These are phyloP conservation scores for Colletotrichum eleusines DNA, from an alignment of 2,329 filamentous ascomycete genomes.

Conservation along the genomic window DNA sequence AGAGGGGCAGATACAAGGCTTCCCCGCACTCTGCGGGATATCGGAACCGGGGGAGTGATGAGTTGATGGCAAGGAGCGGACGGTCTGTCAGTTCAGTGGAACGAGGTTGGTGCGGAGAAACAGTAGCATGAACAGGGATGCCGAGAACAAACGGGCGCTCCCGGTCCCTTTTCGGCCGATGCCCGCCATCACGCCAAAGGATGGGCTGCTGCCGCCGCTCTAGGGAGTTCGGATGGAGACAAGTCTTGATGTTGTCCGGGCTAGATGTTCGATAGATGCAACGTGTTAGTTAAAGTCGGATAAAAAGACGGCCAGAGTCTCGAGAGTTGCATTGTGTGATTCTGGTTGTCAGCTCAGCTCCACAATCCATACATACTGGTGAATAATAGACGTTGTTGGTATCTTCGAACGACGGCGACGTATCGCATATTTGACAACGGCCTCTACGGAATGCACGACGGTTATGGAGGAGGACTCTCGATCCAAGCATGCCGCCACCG, in stretches of 20 bases:
- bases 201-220: conserved; percentile 3
- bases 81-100: conserved; percentile 16
- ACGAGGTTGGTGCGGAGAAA: conserved; percentile 40
- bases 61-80: conserved; percentile 1
- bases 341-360: not conserved
- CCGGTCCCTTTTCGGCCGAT: conserved; percentile 35
- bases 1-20: not conserved
- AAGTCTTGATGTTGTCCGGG: not conserved
- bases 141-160: conserved; percentile 7
- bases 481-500: not conserved
- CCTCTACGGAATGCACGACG: not conserved
- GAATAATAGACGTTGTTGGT: not conserved
- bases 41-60: conserved; percentile 13
- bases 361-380: not conserved
- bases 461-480: not conserved
- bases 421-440: not conserved
- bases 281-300: not conserved
- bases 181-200: conserved; percentile 28
- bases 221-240: not conserved
- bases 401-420: not conserved
- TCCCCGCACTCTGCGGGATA: conserved; percentile 32
- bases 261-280: not conserved
- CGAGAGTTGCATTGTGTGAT: not conserved
- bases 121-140: conserved; percentile 15
- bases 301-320: conserved; percentile 18